phyloP scores from a whole-genome alignment of 2,329 filamentous ascomycete genomes.

The Arthrinium phaeospermum region DNA sequence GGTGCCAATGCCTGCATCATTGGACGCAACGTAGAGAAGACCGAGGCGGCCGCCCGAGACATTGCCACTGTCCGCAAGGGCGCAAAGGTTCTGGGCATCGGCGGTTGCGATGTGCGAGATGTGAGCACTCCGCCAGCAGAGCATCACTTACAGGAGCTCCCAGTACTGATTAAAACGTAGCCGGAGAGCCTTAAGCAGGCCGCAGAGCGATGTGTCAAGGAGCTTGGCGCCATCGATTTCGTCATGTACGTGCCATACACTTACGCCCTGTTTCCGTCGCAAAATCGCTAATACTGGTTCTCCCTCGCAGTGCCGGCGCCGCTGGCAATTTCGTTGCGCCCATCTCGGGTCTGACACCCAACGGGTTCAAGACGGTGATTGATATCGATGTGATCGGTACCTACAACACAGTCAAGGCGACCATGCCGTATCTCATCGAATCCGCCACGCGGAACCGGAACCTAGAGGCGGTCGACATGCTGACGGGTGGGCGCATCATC shows the following conservation, averaged over 20 bases:
- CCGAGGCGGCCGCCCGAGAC: slow-evolving; percentile 77
- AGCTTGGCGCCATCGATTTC: slow-evolving; percentile 89
- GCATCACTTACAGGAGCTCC: not conserved
- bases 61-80: slow-evolving; percentile 81
- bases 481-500: slow-evolving; percentile 81
- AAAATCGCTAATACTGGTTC: not conserved
- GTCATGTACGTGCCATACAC: slow-evolving; percentile 71
- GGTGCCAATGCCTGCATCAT: slow-evolving; percentile 95
- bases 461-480: slow-evolving; percentile 62
- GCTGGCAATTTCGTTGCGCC: slow-evolving; percentile 95
- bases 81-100: slow-evolving; percentile 85
- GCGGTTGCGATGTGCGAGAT: slow-evolving; percentile 78
- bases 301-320: slow-evolving; percentile 74
- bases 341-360: slow-evolving; percentile 79
- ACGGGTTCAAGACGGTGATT: slow-evolving; percentile 94
- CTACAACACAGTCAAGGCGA: slow-evolving; percentile 94
- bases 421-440: slow-evolving; percentile 77
- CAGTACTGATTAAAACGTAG: slow-evolving; percentile 36
- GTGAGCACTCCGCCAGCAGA: slow-evolving; percentile 44
- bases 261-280: not conserved
- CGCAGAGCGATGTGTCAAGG: slow-evolving; percentile 78
- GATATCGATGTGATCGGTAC: slow-evolving; percentile 95
- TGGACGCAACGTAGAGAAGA: slow-evolving; percentile 88
- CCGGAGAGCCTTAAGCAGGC: slow-evolving; percentile 72
- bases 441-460: slow-evolving; percentile 71